These are phyloP conservation scores for Pestalotiopsis sp. DNA, from an alignment of 2,329 filamentous ascomycete genomes.

Conservation along the genomic window DNA sequence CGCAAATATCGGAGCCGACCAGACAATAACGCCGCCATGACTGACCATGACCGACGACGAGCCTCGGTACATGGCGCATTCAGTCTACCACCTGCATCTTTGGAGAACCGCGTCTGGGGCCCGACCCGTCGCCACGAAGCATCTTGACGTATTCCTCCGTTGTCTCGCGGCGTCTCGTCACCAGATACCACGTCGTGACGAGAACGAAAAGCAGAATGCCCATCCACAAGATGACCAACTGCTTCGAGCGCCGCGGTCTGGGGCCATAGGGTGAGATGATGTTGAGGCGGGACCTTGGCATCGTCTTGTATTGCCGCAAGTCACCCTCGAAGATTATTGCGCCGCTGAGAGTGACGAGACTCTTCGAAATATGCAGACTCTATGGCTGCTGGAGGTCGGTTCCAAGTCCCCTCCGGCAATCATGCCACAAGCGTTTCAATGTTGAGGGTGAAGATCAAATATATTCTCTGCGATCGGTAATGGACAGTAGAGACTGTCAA, in stretches of 20 bases:
- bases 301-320: background rate
- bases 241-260: conserved; percentile 27
- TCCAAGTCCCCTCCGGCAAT: too few species aligned
- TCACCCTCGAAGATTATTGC: too few species aligned
- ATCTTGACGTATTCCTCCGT: conserved; percentile 20
- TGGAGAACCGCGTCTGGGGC: background rate
- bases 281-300: conserved; percentile 5
- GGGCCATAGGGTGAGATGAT: conserved; percentile 32
- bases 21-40: background rate
- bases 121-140: conserved; percentile 10
- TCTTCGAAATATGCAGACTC: too few species aligned
- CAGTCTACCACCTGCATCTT: conserved; percentile 8
- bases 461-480: too few species aligned
- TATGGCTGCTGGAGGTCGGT: too few species aligned
- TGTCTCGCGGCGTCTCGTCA: conserved; percentile 23
- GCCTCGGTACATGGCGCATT: background rate
- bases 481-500: too few species aligned
- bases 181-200: conserved; percentile 28
- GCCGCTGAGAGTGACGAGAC: too few species aligned
- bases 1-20: background rate
- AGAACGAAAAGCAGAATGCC: conserved; percentile 26
- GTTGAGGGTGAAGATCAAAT: too few species aligned
- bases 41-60: background rate
- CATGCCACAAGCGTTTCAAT: too few species aligned
- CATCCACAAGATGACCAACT: conserved; percentile 29